phyloP scores from a whole-genome alignment of 2,329 filamentous ascomycete genomes.

The Aspergillus fructus region DNA sequence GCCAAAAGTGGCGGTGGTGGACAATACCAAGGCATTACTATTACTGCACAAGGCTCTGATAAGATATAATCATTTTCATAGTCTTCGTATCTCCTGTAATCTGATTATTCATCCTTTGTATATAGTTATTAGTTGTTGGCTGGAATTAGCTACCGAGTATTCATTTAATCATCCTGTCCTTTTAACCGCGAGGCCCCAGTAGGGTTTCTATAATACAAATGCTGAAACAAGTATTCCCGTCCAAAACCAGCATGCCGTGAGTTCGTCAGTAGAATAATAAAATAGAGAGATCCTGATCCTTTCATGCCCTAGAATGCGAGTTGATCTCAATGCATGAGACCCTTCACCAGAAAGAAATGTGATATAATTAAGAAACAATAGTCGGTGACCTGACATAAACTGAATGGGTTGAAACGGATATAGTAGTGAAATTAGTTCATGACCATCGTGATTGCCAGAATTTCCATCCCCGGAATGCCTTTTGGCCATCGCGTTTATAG shows the following conservation, averaged over 20 bases:
- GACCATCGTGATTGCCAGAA: conserved; percentile 41
- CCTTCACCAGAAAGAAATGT: not conserved
- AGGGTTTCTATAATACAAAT: conserved; percentile 5
- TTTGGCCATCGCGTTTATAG: conserved; percentile 57
- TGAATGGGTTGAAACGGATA: not conserved
- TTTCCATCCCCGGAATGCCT: conserved; percentile 38
- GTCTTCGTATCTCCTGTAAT: too few species aligned
- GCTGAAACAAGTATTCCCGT: not conserved
- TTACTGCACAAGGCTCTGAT: too few species aligned
- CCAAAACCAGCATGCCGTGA: not conserved
- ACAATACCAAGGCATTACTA: too few species aligned
- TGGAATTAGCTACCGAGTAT: not conserved
- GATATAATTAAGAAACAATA: not conserved
- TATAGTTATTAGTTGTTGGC: too few species aligned
- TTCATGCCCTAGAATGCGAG: conserved; percentile 7
- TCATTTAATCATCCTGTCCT: not conserved
- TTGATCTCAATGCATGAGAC: conserved; percentile 1
- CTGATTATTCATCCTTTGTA: too few species aligned
- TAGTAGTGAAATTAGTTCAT: not conserved
- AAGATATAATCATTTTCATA: too few species aligned
- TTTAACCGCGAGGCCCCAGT: not conserved
- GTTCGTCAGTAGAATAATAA: conserved; percentile 1
- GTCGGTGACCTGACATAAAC: not conserved
- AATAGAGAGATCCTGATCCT: conserved; percentile 1
- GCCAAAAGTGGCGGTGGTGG: too few species aligned